Evolutionary conservation across 345 rosid genomes (phyloP), one percentile per base, ranked within the genome.

Genomic region (Bruguiera parviflora): DNA sequence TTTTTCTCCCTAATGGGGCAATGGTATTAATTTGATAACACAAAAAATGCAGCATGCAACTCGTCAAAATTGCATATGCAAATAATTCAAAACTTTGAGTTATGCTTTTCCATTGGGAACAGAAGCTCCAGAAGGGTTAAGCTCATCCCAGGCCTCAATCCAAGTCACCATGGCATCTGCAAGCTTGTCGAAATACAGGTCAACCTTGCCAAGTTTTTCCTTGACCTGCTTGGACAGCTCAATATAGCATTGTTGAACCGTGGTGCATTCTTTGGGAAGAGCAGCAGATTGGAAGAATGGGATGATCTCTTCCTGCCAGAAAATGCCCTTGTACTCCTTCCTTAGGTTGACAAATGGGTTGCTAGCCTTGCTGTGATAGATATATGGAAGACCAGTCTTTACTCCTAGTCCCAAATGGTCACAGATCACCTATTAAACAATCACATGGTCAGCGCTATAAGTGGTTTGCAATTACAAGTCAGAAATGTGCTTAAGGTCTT

Each of bases 121-220:
- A 64, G 75, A 32, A 21, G 67, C 71, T 56, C 67, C 84, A 25
- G 75, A 29, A 56, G 91, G 85, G 91, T 92, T 92, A 60, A 92
- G 92, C 82, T 92, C 96, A 37, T 90, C 98, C 98, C 98, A 92
- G 71, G 96, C 96, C 35, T 90, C 95, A 58, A 92, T 90, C 98
- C 98, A 92, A 21, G 92, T 88, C 43, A 90, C 88, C 98, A 92
- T 92, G 73, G 96, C 98, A 49, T 90, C 95, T 1, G 92, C 86
- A 27, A 92, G 89, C 82, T 87, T 92, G 66, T 88, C 91, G 31
- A 92, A 92, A 85, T 90, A 92, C 0, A 95, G 96, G 69, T 92
- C 96, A 3, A 92, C 75, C 70, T 87, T 76, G 66, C 81, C 25
- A 8, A 92, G 88, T 84, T 92, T 90, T 24, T 90, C 98, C 86